Evolutionary conservation across 495 filamentous ascomycete genomes (phyloP).

Genomic region (Hypoxylon fuscum): DNA sequence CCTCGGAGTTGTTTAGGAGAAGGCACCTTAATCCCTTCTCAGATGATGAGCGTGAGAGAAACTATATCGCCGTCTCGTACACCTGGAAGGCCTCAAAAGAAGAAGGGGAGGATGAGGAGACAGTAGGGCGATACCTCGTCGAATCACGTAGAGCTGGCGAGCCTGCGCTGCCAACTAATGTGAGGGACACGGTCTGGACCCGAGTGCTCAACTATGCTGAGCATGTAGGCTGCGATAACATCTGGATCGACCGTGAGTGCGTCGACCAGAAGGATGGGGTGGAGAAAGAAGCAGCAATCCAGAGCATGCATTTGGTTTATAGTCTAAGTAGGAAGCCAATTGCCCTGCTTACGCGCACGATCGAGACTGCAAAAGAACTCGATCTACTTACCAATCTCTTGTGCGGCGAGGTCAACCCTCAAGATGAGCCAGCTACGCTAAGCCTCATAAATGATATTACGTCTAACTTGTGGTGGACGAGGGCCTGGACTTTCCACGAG

Average conservation of each 20-base stretch:
- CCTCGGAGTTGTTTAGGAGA: slow-evolving; percentile 32
- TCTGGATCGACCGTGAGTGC: slow-evolving; percentile 58
- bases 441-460: slow-evolving; percentile 41
- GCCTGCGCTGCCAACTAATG: slow-evolving; percentile 32
- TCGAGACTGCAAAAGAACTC: slow-evolving; percentile 37
- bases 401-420: slow-evolving; percentile 23
- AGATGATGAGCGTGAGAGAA: slow-evolving; percentile 17
- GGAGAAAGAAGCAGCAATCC: slow-evolving; percentile 48
- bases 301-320: slow-evolving; percentile 56
- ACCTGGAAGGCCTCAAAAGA: slow-evolving; percentile 43
- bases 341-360: slow-evolving; percentile 42
- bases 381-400: slow-evolving; percentile 38
- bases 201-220: slow-evolving; percentile 39
- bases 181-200: slow-evolving; percentile 39
- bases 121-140: slow-evolving; percentile 26
- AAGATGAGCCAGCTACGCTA: slow-evolving; percentile 35
- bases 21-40: slow-evolving; percentile 32
- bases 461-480: slow-evolving; percentile 44
- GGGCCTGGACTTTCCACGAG: slow-evolving; percentile 49
- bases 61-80: slow-evolving; percentile 46
- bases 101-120: slow-evolving; percentile 10
- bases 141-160: slow-evolving; percentile 37
- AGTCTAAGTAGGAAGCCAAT: slow-evolving; percentile 41
- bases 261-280: slow-evolving; percentile 47
- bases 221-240: slow-evolving; percentile 35